Evolutionary conservation across 2,329 filamentous ascomycete genomes (phyloP).

Genomic region (Tolypocladium guangdongense): DNA sequence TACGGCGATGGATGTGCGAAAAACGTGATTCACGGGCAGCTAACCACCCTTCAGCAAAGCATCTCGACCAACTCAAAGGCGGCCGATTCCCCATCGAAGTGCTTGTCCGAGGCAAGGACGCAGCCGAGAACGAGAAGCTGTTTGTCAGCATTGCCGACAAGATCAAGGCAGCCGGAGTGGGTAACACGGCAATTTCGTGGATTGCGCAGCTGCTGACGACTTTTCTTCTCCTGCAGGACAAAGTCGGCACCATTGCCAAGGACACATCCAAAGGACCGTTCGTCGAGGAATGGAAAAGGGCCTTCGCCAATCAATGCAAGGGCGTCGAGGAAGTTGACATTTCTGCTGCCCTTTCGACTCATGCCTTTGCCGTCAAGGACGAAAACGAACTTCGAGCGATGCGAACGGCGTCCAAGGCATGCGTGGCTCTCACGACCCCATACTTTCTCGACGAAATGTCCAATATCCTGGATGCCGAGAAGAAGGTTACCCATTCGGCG

Average conservation of each 20-base stretch:
- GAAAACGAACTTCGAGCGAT: slow-evolving; percentile 89
- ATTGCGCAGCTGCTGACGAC: slow-evolving; percentile 4
- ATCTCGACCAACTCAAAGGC: slow-evolving; percentile 82
- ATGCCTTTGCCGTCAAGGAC: slow-evolving; percentile 86
- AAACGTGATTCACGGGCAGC: slow-evolving; percentile 2
- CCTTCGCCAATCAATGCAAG: slow-evolving; percentile 66
- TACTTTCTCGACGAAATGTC: slow-evolving; percentile 99
- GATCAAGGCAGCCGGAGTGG: slow-evolving; percentile 78
- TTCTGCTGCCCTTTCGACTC: slow-evolving; percentile 65
- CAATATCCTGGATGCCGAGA: slow-evolving; percentile 86
- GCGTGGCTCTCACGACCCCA: slow-evolving; percentile 86
- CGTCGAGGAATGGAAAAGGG: slow-evolving; percentile 90
- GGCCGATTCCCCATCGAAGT: slow-evolving; percentile 91
- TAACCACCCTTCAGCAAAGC: slow-evolving; percentile 56
- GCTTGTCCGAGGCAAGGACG: slow-evolving; percentile 82
- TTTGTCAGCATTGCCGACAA: slow-evolving; percentile 74
- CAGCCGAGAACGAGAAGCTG: slow-evolving; percentile 81
- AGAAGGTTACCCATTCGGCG: slow-evolving; percentile 85
- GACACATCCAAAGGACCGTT: slow-evolving; percentile 81
- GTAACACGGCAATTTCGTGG: slow-evolving; percentile 20
- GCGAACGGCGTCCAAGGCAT: slow-evolving; percentile 87
- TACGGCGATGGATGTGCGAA: slow-evolving; percentile 22
- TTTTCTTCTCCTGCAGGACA: slow-evolving; percentile 50
- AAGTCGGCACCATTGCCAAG: slow-evolving; percentile 78
- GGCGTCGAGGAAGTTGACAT: slow-evolving; percentile 86